Base-by-base conservation (phyloP, 208 protist genomes). In the Naegleria fowleri region DNA sequence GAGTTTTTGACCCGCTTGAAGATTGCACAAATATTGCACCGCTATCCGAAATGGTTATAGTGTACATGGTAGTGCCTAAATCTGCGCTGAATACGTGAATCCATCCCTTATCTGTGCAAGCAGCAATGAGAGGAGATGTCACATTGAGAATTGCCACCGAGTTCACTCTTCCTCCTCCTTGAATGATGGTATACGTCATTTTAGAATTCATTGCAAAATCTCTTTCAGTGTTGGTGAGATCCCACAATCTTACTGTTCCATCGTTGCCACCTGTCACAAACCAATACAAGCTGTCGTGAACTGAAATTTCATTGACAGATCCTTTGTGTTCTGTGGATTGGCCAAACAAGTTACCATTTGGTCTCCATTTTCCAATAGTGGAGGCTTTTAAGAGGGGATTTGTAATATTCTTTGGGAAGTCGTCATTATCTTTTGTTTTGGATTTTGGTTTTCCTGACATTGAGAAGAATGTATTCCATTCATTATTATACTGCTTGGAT, bases 251-350 rank as follows among this genome's bases (percentile, higher is more conserved):
- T 40, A 89, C 86, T 29, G 86, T 67, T 39, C 48, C 48, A 89
- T 89, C 86, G 25, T 67, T 67, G 22, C 86, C 86, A 75, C 86
- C 86, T 33, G n/a, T 41, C 22, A 89, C 48, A 38, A 89, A 89
- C 86, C 86, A 89, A n/a, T 5, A 5, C 15, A 38, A 38, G 39
- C n/a, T 41, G 1, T 52, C 25, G 25, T 89, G 86, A 16, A 89
- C 86, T 13, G 86, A 41, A 11, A 89, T 25, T 67, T 89, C 86
- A 40, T 89, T 89, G 39, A 89, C 67, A 29, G 33, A 15, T 41
- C 86, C 86, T 40, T 89, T 89, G 48, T 89, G 86, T 40, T 89
- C 43, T 33, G 39, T 39, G 25, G 48, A 67, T 67, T 89, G 48
- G 29, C 33, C 86, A 39, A 39, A 67, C 7, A 89, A 41, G 11